These are phyloP conservation scores for Sedum album DNA, from an alignment of 164 flowering plant species.

Conservation along the genomic window DNA sequence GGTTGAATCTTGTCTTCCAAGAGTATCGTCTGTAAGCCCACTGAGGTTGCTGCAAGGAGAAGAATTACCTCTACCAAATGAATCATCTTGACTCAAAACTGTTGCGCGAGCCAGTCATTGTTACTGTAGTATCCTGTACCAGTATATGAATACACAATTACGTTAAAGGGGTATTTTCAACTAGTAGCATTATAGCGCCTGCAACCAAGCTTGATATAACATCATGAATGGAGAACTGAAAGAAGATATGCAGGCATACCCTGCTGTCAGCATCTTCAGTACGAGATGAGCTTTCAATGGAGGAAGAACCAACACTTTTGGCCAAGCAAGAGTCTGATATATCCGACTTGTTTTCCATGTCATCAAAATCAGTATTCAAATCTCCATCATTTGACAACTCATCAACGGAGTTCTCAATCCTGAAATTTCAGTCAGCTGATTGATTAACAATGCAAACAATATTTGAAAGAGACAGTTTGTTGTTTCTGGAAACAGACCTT, in stretches of 20 bases:
- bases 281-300: conserved; percentile 17
- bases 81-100: conserved; percentile 55
- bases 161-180: not conserved
- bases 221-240: too few species aligned
- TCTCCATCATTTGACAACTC: conserved; percentile 18
- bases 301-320: conserved; percentile 22
- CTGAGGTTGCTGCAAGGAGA: conserved; percentile 27
- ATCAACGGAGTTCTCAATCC: conserved; percentile 16
- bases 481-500: conserved; percentile 20
- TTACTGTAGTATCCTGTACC: conserved; percentile 48
- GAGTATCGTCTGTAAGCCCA: conserved; percentile 20
- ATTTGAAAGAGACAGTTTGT: not conserved
- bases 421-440: conserved; percentile 7
- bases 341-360: conserved; percentile 25
- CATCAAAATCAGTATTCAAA: conserved; percentile 15
- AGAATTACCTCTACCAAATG: conserved; percentile 20
- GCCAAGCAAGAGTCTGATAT: conserved; percentile 16
- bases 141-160: conserved; percentile 11
- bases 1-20: conserved; percentile 37
- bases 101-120: conserved; percentile 41
- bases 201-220: not conserved
- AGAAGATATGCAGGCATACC: conserved; percentile 14
- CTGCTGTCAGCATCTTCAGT: conserved; percentile 18
- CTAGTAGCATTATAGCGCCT: not conserved
- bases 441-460: not conserved